A percentile compares a stretch with the other conserved stretches of the same genome.
These are phyloP conservation scores for Mortierella sp. DNA, from an alignment of 371 early-diverging fungal genomes.

Conservation along the genomic window DNA sequence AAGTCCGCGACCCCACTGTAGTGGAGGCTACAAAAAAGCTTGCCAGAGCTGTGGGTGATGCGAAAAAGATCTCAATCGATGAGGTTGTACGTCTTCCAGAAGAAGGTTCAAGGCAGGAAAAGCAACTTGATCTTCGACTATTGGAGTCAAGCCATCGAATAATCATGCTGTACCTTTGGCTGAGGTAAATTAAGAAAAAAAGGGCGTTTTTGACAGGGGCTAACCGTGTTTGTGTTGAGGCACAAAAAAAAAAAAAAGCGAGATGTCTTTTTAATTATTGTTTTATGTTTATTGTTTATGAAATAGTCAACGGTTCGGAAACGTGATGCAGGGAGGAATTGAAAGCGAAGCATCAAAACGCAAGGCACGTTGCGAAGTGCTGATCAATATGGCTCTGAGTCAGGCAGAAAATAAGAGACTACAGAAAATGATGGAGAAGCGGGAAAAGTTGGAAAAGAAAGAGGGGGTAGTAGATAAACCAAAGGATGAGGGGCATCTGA, in stretches of 20 bases:
- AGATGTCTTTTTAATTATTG: neutral
- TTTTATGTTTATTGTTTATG: neutral
- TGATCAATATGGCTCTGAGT: slow-evolving; percentile 37
- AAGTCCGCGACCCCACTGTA: slow-evolving; percentile 56
- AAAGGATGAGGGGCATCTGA: too few species aligned
- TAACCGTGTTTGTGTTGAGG: neutral
- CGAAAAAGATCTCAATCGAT: slow-evolving; percentile 59
- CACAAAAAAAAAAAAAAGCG: neutral
- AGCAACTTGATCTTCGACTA: slow-evolving; percentile 55
- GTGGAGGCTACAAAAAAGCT: slow-evolving; percentile 50
- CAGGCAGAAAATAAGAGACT: neutral
- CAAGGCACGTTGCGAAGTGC: slow-evolving; percentile 47
- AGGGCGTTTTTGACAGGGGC: neutral
- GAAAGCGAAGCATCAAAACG: slow-evolving; percentile 15
- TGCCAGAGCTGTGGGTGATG: slow-evolving; percentile 61
- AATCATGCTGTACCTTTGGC: slow-evolving; percentile 91
- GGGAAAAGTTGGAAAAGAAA: neutral
- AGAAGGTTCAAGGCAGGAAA: slow-evolving; percentile 28
- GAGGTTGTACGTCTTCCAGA: slow-evolving; percentile 67
- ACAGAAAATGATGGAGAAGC: neutral
- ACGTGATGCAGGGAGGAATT: slow-evolving; percentile 56
- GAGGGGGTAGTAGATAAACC: neutral
- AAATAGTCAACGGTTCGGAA: slow-evolving; percentile 62
- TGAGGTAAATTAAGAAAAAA: slow-evolving; percentile 64
- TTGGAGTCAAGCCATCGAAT: slow-evolving; percentile 82